Evolutionary conservation across 768 basidiomycete genomes (phyloP), one percentile per base, ranked within the genome.

Genomic region (Phylloporus sp.): DNA sequence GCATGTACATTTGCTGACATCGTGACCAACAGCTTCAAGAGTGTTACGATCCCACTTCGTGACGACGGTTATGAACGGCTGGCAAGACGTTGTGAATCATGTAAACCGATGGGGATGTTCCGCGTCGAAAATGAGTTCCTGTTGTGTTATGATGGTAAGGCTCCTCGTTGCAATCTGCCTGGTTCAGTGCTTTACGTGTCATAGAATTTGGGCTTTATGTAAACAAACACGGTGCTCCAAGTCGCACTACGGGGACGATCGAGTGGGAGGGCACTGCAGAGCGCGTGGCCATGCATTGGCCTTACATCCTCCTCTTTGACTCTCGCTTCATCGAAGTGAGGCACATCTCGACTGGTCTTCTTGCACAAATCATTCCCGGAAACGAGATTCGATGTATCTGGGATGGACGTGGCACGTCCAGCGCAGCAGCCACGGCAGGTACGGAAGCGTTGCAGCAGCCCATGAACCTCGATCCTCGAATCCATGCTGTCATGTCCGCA

Each of bases 231-330:
- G 94, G 94, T n/a, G 82, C 86, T 45, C 89, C 90, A 1, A 87
- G 82, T 55, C 81, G 90, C 24, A 56, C 69, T 6, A 70, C 77
- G 15, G 77, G 79, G 17, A 82, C 82, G 5, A 86, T 96, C 45
- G 94, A 98, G 65, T 98, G 92, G 91, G 94, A 98, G 65, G 90
- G 92, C 15, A 85, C 80, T 1, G 90, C 90, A 1, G 90, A 93
- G 54, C 82, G 82, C 26, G 90, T 90, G 20, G 90, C 91, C 2
- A 83, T 90, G 70, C 92, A 94, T 61, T 79, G 84, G 36, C 93
- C 92, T 1, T 92, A 92, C 59, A 73, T 97, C 38, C 74, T 94
- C 34, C 78, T 93, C 38, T 90, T 95, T 62, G 90, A 94, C 62
- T 75, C 81, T 9, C 84, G 87, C 3, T 94, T 96, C 70, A 87